Evolutionary conservation across 176 grass and related monocot genomes (phyloP).

Genomic region (Aegilops tauschii): DNA sequence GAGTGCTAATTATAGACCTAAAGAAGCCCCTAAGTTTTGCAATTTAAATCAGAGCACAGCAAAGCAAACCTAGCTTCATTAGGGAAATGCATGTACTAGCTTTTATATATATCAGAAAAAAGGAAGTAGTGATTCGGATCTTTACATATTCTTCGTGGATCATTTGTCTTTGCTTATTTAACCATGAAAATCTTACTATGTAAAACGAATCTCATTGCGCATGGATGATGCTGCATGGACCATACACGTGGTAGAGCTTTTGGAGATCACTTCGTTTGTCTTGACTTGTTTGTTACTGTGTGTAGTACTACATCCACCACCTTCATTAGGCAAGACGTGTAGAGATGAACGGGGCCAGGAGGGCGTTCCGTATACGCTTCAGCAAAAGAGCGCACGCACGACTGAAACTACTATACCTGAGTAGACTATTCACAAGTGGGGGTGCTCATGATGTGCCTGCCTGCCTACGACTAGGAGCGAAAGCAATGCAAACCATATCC

Average conservation of each 20-base stretch:
- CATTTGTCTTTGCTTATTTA: too few relatives aligned
- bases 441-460: background rate
- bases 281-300: background rate
- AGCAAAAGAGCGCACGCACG: constrained; percentile 7
- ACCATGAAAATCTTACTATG: too few relatives aligned
- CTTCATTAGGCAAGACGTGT: constrained; percentile 15
- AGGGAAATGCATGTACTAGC: too few relatives aligned
- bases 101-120: background rate
- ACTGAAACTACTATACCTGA: background rate
- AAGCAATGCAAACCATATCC: background rate
- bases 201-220: too few relatives aligned
- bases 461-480: background rate
- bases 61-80: too few relatives aligned
- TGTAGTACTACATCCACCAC: background rate
- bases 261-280: background rate
- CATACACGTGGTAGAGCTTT: background rate
- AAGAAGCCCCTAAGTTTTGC: background rate
- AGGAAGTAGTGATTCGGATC: background rate
- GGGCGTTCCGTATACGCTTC: constrained; percentile 37
- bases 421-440: background rate
- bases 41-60: background rate
- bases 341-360: background rate
- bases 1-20: constrained; percentile 5
- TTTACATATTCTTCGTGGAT: background rate
- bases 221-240: background rate